phyloP scores from a whole-genome alignment of 1,284 basidiomycete species.

The Amylostereum areolatum region DNA sequence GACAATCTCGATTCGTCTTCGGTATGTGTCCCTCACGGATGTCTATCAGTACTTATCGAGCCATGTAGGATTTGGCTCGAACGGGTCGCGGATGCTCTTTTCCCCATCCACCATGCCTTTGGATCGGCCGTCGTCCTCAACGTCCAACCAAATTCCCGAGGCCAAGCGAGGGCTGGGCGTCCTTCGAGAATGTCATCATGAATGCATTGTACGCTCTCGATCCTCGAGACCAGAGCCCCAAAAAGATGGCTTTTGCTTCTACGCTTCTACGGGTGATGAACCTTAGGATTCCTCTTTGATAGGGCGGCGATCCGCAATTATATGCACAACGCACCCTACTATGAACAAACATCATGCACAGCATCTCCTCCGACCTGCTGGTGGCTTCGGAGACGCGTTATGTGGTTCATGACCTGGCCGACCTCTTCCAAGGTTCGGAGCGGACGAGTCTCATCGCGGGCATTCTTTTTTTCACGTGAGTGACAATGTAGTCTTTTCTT shows the following conservation, averaged over 20 bases:
- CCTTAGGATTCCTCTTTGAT: conserved; percentile 1
- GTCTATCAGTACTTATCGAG: background rate
- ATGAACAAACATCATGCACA: conserved; percentile 1
- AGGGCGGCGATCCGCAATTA: conserved; percentile 4
- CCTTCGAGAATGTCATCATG: background rate
- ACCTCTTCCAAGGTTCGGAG: conserved; percentile 17
- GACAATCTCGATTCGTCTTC: background rate
- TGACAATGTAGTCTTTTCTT: background rate
- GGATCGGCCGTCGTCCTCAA: background rate
- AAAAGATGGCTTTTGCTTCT: background rate
- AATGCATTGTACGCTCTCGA: background rate
- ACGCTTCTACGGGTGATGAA: background rate
- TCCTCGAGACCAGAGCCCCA: background rate
- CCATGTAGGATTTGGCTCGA: conserved; percentile 2
- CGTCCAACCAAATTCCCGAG: background rate
- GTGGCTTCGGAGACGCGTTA: conserved; percentile 13
- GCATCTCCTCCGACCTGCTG: conserved; percentile 7
- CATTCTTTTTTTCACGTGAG: conserved; percentile 18
- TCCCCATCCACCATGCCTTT: background rate
- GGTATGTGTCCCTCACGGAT: background rate
- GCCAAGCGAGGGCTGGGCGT: background rate
- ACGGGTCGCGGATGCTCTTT: background rate
- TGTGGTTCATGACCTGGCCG: conserved; percentile 32
- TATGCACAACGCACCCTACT: conserved; percentile 12
- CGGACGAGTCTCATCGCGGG: conserved; percentile 21